A percentile compares a stretch with the other conserved stretches of the same genome.
Conservation (phyloP, 2,329 filamentous ascomycete species). For the Hymenoscyphus infarciens region DNA sequence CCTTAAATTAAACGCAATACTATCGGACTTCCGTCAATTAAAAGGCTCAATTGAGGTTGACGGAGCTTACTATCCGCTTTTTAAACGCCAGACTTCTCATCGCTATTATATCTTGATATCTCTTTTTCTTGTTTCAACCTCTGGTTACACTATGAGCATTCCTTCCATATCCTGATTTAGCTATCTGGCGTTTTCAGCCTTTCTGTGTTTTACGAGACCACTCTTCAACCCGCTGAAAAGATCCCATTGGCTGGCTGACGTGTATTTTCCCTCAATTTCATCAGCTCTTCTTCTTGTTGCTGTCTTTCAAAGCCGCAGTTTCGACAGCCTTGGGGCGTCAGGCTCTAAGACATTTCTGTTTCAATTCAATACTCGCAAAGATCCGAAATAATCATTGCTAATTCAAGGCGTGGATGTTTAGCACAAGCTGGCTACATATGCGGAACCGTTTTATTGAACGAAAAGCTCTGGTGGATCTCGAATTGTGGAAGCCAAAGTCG, state of each 20-base stretch:
- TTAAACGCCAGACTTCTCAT: not conserved
- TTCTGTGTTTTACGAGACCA: not conserved
- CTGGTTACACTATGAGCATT: not conserved
- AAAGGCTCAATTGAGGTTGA: not conserved
- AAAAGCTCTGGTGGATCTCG: not conserved
- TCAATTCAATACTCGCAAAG: not conserved
- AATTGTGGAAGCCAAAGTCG: not conserved
- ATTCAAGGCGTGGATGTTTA: not conserved
- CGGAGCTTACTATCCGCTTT: slow-evolving; percentile 1
- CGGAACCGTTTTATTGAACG: not conserved
- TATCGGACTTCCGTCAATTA: not conserved
- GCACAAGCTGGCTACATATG: not conserved
- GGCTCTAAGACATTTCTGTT: not conserved
- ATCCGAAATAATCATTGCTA: not conserved
- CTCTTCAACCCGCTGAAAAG: not conserved
- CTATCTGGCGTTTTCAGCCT: not conserved
- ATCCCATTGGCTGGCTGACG: not conserved
- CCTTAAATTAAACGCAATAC: not conserved
- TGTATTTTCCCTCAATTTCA: not conserved
- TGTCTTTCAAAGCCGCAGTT: not conserved
- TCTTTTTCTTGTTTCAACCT: not conserved
- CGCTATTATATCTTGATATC: not conserved
- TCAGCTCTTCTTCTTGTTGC: not conserved
- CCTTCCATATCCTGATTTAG: not conserved
- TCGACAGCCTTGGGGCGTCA: not conserved